phyloP scores from a whole-genome alignment of 2,329 filamentous ascomycete genomes.

The Colletotrichum cereale region DNA sequence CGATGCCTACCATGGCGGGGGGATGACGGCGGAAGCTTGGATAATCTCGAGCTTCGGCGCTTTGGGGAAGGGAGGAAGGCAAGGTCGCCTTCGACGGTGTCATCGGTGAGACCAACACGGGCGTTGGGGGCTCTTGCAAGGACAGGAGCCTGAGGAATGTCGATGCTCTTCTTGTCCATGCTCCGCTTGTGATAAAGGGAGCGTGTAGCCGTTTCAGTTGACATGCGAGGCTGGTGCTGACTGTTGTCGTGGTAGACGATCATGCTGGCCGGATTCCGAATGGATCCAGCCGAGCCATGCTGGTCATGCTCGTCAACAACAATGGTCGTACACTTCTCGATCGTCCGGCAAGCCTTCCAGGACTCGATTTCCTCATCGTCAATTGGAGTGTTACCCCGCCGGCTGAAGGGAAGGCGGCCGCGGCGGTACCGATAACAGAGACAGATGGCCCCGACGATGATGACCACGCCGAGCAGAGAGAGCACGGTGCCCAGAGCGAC shows the following conservation, averaged over 20 bases:
- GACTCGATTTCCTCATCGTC: slow-evolving; percentile 75
- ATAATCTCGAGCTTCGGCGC: slow-evolving; percentile 65
- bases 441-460: slow-evolving; percentile 51
- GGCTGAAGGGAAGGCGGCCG: slow-evolving; percentile 57
- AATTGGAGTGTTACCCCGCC: slow-evolving; percentile 68
- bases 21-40: slow-evolving; percentile 59
- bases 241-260: slow-evolving; percentile 63
- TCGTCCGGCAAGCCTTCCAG: slow-evolving; percentile 61
- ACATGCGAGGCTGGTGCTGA: slow-evolving; percentile 28
- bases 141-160: slow-evolving; percentile 63
- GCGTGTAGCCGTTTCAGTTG: slow-evolving; percentile 28
- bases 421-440: slow-evolving; percentile 54
- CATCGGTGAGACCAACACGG: slow-evolving; percentile 72
- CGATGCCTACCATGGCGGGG: slow-evolving; percentile 55
- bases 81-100: slow-evolving; percentile 69
- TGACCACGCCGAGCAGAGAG: slow-evolving; percentile 58
- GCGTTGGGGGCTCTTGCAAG: slow-evolving; percentile 72
- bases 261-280: slow-evolving; percentile 63
- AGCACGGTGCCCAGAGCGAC: slow-evolving; percentile 64
- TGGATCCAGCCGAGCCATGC: slow-evolving; percentile 47
- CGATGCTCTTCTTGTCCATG: slow-evolving; percentile 56
- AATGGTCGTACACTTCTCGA: slow-evolving; percentile 49
- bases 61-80: slow-evolving; percentile 68
- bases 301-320: slow-evolving; percentile 47
- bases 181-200: slow-evolving; percentile 33